A percentile compares a stretch with the other conserved stretches of the same genome.
Evolutionary conservation across 2,329 filamentous ascomycete species (phyloP).

Genomic region (Thermoascus crustaceus): DNA sequence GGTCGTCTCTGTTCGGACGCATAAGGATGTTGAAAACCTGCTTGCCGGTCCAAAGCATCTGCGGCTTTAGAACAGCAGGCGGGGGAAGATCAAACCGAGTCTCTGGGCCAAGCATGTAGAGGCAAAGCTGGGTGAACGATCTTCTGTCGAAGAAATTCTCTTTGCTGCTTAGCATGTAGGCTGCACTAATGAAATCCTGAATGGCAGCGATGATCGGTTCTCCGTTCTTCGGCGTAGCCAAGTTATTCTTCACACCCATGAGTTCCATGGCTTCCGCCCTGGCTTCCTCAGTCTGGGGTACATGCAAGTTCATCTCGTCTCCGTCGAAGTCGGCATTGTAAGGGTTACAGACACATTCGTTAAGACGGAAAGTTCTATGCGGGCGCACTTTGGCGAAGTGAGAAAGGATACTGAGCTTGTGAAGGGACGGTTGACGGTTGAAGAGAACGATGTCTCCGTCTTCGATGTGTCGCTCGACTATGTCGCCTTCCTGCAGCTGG

Average conservation of each 20-base stretch:
- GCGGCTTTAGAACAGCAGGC: slow-evolving; percentile 76
- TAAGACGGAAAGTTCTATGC: slow-evolving; percentile 91
- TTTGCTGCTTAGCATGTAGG: slow-evolving; percentile 84
- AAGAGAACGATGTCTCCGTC: slow-evolving; percentile 95
- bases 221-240: slow-evolving; percentile 93
- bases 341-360: slow-evolving; percentile 95
- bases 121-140: slow-evolving; percentile 80
- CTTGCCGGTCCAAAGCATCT: slow-evolving; percentile 90
- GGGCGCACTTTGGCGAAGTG: slow-evolving; percentile 89
- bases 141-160: slow-evolving; percentile 86
- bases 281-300: slow-evolving; percentile 95
- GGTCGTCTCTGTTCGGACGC: slow-evolving; percentile 76
- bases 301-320: slow-evolving; percentile 98
- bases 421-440: slow-evolving; percentile 93
- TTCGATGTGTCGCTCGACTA: slow-evolving; percentile 89
- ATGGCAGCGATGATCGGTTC: slow-evolving; percentile 98
- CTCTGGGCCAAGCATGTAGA: slow-evolving; percentile 83
- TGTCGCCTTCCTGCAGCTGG: slow-evolving; percentile 69
- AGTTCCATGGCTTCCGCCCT: slow-evolving; percentile 88
- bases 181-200: slow-evolving; percentile 96
- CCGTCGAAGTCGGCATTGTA: slow-evolving; percentile 99
- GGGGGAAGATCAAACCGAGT: slow-evolving; percentile 75
- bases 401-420: slow-evolving; percentile 97
- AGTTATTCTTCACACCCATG: slow-evolving; percentile 96
- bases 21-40: slow-evolving; percentile 90